phyloP scores from a whole-genome alignment of 805 yeast genomes.

The Kodamaea nitidulidarum region DNA sequence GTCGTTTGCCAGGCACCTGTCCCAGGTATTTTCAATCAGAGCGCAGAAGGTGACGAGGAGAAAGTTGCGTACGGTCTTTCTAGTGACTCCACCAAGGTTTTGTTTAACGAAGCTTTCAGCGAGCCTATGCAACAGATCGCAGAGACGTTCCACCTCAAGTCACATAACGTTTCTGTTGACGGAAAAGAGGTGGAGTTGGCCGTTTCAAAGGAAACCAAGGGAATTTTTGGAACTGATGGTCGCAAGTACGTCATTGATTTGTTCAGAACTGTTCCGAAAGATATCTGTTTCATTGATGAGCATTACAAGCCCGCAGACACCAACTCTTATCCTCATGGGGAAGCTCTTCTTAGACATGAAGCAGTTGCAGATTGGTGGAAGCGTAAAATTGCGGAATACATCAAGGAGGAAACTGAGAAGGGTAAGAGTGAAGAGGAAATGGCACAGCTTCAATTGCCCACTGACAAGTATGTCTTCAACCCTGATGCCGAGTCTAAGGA shows the following conservation, averaged over 20 bases:
- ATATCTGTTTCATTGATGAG: conserved; percentile 68
- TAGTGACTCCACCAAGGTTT: conserved; percentile 52
- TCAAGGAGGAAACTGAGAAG: conserved; percentile 48
- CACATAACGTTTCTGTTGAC: conserved; percentile 54
- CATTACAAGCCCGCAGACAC: conserved; percentile 38
- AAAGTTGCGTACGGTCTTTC: conserved; percentile 73
- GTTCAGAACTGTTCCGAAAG: conserved; percentile 80
- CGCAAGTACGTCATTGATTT: conserved; percentile 82
- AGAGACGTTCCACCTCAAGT: conserved; percentile 72
- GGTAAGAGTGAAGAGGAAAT: conserved; percentile 31
- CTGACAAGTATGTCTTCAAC: conserved; percentile 57
- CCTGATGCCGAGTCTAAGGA: conserved; percentile 55
- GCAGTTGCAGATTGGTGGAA: conserved; percentile 91
- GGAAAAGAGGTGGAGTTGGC: conserved; percentile 47
- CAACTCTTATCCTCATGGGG: conserved; percentile 75
- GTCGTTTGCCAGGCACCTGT: conserved; percentile 92
- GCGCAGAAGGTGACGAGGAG: conserved; percentile 39
- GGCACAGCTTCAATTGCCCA: conserved; percentile 43
- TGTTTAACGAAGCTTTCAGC: conserved; percentile 50
- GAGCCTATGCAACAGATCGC: conserved; percentile 57
- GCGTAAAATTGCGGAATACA: conserved; percentile 51
- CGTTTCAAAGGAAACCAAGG: conserved; percentile 78
- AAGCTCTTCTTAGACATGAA: conserved; percentile 76
- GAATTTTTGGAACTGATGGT: conserved; percentile 79
- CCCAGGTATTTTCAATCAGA: conserved; percentile 73